These are phyloP conservation scores for Sporothrix schenckii DNA, from an alignment of 2,329 filamentous ascomycete species.

Conservation along the genomic window DNA sequence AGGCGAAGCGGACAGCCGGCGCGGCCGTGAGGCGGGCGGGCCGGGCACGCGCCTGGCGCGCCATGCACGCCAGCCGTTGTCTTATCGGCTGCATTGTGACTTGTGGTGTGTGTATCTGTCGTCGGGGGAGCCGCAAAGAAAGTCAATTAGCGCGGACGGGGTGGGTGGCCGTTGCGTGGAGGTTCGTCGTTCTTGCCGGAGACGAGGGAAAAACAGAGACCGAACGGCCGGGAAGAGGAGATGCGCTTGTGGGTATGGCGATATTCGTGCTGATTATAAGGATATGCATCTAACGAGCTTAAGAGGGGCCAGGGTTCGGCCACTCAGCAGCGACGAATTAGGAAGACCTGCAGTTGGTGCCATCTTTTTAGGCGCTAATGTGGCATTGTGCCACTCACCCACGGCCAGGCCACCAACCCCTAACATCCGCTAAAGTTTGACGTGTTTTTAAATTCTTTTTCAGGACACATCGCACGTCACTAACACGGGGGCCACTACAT, in stretches of 20 bases:
- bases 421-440: slow-evolving; percentile 1
- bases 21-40: slow-evolving; percentile 34
- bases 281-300: background rate
- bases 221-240: slow-evolving; percentile 27
- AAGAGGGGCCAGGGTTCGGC: background rate
- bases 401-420: background rate
- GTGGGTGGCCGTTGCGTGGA: slow-evolving; percentile 26
- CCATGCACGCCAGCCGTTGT: slow-evolving; percentile 45
- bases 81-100: slow-evolving; percentile 46
- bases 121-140: background rate
- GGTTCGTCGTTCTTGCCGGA: slow-evolving; percentile 19
- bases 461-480: slow-evolving; percentile 24
- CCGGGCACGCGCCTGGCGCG: slow-evolving; percentile 43
- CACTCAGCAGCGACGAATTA: slow-evolving; percentile 35
- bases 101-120: background rate
- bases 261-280: background rate
- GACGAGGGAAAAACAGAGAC: slow-evolving; percentile 29
- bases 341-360: slow-evolving; percentile 16
- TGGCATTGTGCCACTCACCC: background rate
- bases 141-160: slow-evolving; percentile 17
- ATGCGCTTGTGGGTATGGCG: slow-evolving; percentile 2
- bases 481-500: background rate
- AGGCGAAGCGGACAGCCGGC: slow-evolving; percentile 52
- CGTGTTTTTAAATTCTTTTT: slow-evolving; percentile 6
- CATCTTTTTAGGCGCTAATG: background rate